These are phyloP conservation scores for Didymella keratinophila DNA, from an alignment of 2,329 filamentous ascomycete species.

Conservation along the genomic window DNA sequence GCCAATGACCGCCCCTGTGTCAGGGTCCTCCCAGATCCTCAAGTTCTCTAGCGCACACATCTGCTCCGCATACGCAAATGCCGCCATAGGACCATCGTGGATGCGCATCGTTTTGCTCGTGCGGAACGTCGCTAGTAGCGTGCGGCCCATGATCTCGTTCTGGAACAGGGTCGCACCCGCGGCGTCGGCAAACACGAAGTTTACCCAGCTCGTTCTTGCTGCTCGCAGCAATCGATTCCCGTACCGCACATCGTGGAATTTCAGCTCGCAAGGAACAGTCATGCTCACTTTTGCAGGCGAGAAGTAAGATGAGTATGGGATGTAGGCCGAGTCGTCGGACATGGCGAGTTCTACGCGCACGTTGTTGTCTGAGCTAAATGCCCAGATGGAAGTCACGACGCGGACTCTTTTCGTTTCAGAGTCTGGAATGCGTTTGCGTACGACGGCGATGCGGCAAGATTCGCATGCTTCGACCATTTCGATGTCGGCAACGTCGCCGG, in stretches of 20 bases:
- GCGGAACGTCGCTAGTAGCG: constrained; percentile 53
- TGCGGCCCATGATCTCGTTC: constrained; percentile 56
- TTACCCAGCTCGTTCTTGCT: constrained; percentile 55
- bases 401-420: constrained; percentile 44
- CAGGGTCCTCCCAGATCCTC: constrained; percentile 57
- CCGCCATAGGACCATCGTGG: constrained; percentile 53
- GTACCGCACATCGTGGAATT: constrained; percentile 51
- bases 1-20: constrained; percentile 53
- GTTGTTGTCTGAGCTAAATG: constrained; percentile 53
- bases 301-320: constrained; percentile 58
- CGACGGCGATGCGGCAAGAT: constrained; percentile 53
- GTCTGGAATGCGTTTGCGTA: constrained; percentile 53
- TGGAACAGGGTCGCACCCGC: constrained; percentile 53
- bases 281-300: constrained; percentile 55
- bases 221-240: constrained; percentile 45
- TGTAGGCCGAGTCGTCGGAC: constrained; percentile 51
- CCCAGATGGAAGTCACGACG: constrained; percentile 56
- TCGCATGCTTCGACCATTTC: constrained; percentile 52
- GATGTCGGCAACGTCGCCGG: constrained; percentile 35
- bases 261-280: constrained; percentile 49
- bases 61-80: constrained; percentile 57
- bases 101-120: constrained; percentile 56
- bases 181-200: constrained; percentile 52
- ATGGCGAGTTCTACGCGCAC: constrained; percentile 55
- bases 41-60: constrained; percentile 59